Percentiles rank a stretch among this genome's conserved stretches.
Evolutionary conservation across 345 rosid genomes (phyloP).

Genomic region (Kernera saxatilis): DNA sequence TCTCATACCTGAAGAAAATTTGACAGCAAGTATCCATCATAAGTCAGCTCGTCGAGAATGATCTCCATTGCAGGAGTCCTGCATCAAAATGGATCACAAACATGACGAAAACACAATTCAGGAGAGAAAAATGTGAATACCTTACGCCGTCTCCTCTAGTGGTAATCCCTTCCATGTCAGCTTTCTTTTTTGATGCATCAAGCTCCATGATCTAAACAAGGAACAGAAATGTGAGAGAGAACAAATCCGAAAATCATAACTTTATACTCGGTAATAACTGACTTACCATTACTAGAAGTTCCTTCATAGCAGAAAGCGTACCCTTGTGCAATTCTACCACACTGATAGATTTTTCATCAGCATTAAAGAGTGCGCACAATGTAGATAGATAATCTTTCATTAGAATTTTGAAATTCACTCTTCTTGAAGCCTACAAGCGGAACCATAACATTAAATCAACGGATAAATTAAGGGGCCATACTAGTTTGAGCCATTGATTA

Average conservation of each 20-base stretch:
- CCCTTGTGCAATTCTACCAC: constrained; percentile 42
- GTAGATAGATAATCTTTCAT: constrained; percentile 61
- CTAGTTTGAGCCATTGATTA: neutral
- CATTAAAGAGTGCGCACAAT: constrained; percentile 41
- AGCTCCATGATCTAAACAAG: constrained; percentile 68
- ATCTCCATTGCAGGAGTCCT: constrained; percentile 73
- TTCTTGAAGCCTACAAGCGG: constrained; percentile 62
- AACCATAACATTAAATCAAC: neutral
- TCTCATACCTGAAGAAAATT: constrained; percentile 61
- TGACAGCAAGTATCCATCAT: constrained; percentile 43
- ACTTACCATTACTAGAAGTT: constrained; percentile 55
- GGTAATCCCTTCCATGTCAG: constrained; percentile 49
- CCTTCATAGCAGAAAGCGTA: constrained; percentile 50
- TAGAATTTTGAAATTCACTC: constrained; percentile 54
- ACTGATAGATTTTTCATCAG: constrained; percentile 36
- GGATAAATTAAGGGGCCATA: neutral
- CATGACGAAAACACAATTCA: constrained; percentile 3
- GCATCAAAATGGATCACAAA: constrained; percentile 28
- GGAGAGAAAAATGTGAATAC: constrained; percentile 31
- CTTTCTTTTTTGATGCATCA: constrained; percentile 65
- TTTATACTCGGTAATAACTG: neutral
- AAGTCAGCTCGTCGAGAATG: constrained; percentile 65
- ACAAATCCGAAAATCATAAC: neutral
- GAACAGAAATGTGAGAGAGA: constrained; percentile 5
- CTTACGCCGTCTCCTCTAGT: constrained; percentile 75